phyloP scores from a whole-genome alignment of 139 green algal genomes.

The Zygnema circumcarinatum region DNA sequence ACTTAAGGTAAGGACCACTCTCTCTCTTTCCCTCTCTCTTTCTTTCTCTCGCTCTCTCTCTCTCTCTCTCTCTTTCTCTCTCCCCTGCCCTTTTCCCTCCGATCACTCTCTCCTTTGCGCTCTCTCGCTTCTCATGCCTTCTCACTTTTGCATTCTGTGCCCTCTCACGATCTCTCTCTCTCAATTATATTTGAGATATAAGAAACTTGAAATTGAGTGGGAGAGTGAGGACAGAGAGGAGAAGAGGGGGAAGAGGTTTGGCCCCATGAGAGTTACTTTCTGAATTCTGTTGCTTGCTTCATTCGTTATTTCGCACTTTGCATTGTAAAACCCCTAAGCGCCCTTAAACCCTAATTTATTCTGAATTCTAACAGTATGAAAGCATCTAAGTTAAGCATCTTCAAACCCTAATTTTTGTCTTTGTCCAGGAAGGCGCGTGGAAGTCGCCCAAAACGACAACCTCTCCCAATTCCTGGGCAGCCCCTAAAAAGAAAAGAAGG shows the following conservation, averaged over 20 bases:
- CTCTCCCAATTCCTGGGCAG: slow-evolving; percentile 20
- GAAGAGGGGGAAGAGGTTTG: no score
- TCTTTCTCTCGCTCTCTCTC: background rate
- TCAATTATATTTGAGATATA: background rate
- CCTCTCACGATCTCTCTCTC: slow-evolving; percentile 1
- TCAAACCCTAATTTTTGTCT: no score
- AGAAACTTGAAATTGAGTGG: no score
- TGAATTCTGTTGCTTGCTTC: no score
- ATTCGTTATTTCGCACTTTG: no score
- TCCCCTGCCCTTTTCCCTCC: background rate
- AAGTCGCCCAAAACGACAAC: slow-evolving; percentile 9
- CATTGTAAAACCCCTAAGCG: no score
- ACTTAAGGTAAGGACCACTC: background rate
- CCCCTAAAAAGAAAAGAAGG: background rate
- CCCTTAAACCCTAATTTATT: no score
- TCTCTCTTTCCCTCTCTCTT: background rate
- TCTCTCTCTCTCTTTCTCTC: slow-evolving; percentile 10
- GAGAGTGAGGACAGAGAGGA: no score
- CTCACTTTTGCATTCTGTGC: background rate
- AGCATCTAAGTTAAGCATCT: no score
- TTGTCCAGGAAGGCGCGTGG: slow-evolving; percentile 33
- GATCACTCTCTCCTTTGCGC: background rate
- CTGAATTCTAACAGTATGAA: no score
- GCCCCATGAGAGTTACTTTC: no score
- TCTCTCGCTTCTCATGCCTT: background rate